Base-by-base conservation (phyloP, 306 rosid genomes). In the Castanospermum australe region DNA sequence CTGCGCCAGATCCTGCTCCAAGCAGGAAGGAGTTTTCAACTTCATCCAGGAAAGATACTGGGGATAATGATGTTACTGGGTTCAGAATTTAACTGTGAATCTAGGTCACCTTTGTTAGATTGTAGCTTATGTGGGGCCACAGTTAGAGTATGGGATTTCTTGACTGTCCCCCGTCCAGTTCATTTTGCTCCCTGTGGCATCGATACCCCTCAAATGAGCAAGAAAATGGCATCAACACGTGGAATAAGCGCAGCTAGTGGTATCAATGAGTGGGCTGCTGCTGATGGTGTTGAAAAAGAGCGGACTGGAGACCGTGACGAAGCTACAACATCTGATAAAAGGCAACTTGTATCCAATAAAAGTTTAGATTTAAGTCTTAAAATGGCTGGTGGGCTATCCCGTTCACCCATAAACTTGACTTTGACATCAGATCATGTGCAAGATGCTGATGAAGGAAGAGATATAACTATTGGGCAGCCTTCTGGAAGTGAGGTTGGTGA, bases 241-340 rank as follows among this genome's bases (percentile, higher is more conserved):
- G 99, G 99, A 70, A 87, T 84, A 78, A 96, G 98, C 89, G 99
- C 99, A 70, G 97, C 99, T 42, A 96, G 98, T 80, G 99, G 98
- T 73, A 87, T 95, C 73, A 95, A 90, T 84, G 98, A 94, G 67
- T 92, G 98, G 97, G 84, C 89, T 87, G 88, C 92, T 65, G 86
- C 89, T 48, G 97, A 89, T 62, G 93, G 89, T 73, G 82, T 75
- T 21, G 97, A 89, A 57, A 96, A 90, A 84, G 99, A 93, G 78
- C 90, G 84, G 9, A 84, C 84, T 36, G 98, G 86, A 85, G 97
- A 93, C 45, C 98, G 79, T 42, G 99, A 93, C 61, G 99, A 96
- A 83, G 99, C 91, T 39, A 86, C 98, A 51, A 94, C 98, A 28
- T 86, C 98, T 62, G 87, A 87, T 66, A 94, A 82, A 81, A 86